Base-by-base conservation (phyloP, 495 filamentous ascomycete genomes). In the Annulohypoxylon moriforme region DNA sequence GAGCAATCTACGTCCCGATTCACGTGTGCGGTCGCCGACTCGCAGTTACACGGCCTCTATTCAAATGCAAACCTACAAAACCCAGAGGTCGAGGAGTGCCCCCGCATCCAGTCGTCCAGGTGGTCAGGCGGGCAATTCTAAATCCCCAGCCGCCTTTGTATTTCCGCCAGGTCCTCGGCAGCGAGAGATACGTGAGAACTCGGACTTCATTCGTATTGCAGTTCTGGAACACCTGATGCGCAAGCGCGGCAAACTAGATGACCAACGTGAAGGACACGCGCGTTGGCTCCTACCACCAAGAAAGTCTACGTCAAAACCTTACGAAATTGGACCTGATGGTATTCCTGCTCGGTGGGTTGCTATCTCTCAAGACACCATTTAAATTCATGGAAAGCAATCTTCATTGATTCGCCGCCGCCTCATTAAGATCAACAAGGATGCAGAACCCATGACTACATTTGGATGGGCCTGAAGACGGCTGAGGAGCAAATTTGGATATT, bases 181-280 rank as follows among this genome's bases (percentile, higher is more conserved):
- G 77, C 89, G 96, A 13, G 96, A 98, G 77, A 89, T 93, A 70
- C 88, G 96, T 38, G 96, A 99, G 78, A 99, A 99, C 76, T 88
- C 91, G 24, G 91, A 98, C 71, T 99, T 98, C 81, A 89, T 99
- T 56, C 89, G 96, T 29, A 90, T 98, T 74, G 93, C 96, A 27
- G 95, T 98, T 60, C 85, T 98, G 75, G 96, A 99, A 81, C 97
- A 97, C 92, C 93, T 95, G 65, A 99, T 99, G 96, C 91, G 94
- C 31, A 90, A 93, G 73, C 87, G 85, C 47, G 96, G 96, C 47
- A 98, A 99, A 81, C 82, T 99, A 63, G 92, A 93, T 72, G 92
- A 95, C 50, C 90, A 91, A 50, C 88, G 89, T n/a, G 91, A 91
- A 42, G 93, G 94, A 9, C 87, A 90, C 56, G 96, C 96, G 40